Conservation (phyloP, 2,329 filamentous ascomycete species). For the Corynespora cassiicola region DNA sequence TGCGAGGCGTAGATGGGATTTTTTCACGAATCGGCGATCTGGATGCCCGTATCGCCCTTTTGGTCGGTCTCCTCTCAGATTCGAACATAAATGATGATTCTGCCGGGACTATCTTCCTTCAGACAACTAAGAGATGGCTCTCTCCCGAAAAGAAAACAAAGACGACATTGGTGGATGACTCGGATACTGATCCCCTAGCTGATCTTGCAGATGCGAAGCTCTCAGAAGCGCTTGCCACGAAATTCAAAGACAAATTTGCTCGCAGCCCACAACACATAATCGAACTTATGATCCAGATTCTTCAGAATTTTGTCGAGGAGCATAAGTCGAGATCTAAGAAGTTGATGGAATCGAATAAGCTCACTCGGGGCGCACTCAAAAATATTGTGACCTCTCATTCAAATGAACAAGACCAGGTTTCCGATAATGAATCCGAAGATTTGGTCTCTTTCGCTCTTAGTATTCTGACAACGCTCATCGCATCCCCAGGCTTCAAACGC, state of each 20-base stretch:
- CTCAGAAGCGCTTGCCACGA: conserved; percentile 70
- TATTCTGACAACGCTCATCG: conserved; percentile 45
- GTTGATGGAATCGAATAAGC: conserved; percentile 16
- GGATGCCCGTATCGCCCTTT: conserved; percentile 28
- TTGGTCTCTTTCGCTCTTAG: conserved; percentile 49
- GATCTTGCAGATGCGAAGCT: conserved; percentile 66
- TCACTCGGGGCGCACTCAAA: conserved; percentile 32
- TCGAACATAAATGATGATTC: conserved; percentile 63
- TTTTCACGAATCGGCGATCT: conserved; percentile 60
- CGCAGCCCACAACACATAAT: conserved; percentile 70
- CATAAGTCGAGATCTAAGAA: conserved; percentile 52
- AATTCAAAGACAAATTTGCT: conserved; percentile 68
- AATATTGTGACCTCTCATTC: conserved; percentile 29
- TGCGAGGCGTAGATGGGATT: conserved; percentile 74
- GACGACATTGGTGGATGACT: conserved; percentile 32
- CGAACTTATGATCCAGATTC: conserved; percentile 67
- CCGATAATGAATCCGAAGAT: conserved; percentile 39
- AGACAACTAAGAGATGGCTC: conserved; percentile 66
- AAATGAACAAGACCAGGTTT: neutral
- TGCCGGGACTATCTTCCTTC: conserved; percentile 65
- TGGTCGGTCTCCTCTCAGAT: conserved; percentile 49
- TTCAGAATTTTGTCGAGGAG: conserved; percentile 54
- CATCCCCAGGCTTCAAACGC: conserved; percentile 40
- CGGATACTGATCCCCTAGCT: conserved; percentile 50
- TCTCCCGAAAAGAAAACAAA: conserved; percentile 17